Percentiles rank a stretch among this genome's conserved stretches.
Conservation (phyloP, 257 asterid genomes). For the Lavandula angustifolia region DNA sequence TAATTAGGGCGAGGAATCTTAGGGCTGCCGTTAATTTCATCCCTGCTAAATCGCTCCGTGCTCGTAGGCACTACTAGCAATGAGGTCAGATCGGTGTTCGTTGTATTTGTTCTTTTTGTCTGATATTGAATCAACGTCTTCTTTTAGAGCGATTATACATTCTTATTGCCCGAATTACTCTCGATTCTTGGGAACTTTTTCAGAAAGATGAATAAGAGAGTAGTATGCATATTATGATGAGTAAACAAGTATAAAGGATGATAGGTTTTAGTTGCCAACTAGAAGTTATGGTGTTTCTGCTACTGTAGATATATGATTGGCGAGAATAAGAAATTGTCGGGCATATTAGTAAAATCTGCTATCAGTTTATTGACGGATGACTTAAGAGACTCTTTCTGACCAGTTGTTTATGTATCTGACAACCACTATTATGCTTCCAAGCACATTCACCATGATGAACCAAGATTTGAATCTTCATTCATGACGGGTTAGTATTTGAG, state of each 20-base stretch:
- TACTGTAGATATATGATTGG: no score
- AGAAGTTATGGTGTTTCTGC: not conserved
- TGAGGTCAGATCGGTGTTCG: slow-evolving; percentile 51
- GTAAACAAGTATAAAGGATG: not conserved
- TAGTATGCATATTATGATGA: not conserved
- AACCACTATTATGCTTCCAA: no score
- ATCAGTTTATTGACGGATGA: no score
- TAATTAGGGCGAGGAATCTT: slow-evolving; percentile 92
- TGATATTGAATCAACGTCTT: slow-evolving; percentile 11
- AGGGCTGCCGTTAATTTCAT: slow-evolving; percentile 91
- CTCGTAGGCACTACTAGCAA: slow-evolving; percentile 79
- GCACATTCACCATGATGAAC: no score
- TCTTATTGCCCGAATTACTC: slow-evolving; percentile 8
- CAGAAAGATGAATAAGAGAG: not conserved
- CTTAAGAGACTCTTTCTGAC: no score
- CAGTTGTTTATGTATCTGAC: no score
- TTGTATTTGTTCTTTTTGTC: slow-evolving; percentile 17
- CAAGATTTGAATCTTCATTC: no score
- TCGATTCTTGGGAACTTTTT: not conserved
- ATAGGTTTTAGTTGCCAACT: not conserved
- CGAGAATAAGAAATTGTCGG: no score
- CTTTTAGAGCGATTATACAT: slow-evolving; percentile 17
- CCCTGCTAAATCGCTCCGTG: slow-evolving; percentile 89
- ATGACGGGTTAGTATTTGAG: no score
- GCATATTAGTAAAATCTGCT: no score